Base-by-base conservation (phyloP, 805 yeast genomes). In the Saccharomycopsis selenospora region DNA sequence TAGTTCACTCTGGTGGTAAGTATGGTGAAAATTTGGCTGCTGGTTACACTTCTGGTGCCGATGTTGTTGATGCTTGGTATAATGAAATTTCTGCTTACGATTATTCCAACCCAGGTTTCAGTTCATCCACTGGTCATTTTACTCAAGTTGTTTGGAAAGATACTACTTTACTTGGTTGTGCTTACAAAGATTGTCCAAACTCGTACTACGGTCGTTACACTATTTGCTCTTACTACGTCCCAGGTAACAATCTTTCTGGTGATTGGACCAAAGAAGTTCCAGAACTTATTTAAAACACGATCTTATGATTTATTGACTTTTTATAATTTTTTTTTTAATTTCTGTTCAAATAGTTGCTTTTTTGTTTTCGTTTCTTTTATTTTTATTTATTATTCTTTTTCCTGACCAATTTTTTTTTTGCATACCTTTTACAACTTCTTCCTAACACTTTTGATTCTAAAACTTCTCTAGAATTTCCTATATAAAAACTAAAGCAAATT, bases 1-100 rank as follows among this genome's bases (percentile, higher is more conserved):
- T 85, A 51, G 66, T 67, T 20, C 95, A 85, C 63, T 80, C 89
- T 1, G 68, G 71, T 40, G 79, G 82, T 10, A 72, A 72, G 14
- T 80, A 78, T 61, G 95, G 95, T 47, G 93, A 85, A 62, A 85
- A 85, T 66, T 69, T 85, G 48, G 93, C 93, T n/a, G 71, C 79
- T 38, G 95, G 95, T 24, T 81, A 70, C 60, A 58, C 66, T 44
- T 64, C 77, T 3, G 36, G 29, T 17, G 63, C 64, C 26, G 81
- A 75, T 3, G 84, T 85, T 33, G 84, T 82, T 36, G 82, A 80
- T 52, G 79, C 83, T 38, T 85, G 93, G 93, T 84, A 84, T 24
- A 64, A 69, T 51, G 91, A 85, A 68, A 82, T 80, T 55, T 49
- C 58, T 8, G 51, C 61, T 46, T 85, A 82, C 66, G 66, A 76